phyloP scores from a whole-genome alignment of 1,284 basidiomycete genomes.

The Fistulinella staudtii region DNA sequence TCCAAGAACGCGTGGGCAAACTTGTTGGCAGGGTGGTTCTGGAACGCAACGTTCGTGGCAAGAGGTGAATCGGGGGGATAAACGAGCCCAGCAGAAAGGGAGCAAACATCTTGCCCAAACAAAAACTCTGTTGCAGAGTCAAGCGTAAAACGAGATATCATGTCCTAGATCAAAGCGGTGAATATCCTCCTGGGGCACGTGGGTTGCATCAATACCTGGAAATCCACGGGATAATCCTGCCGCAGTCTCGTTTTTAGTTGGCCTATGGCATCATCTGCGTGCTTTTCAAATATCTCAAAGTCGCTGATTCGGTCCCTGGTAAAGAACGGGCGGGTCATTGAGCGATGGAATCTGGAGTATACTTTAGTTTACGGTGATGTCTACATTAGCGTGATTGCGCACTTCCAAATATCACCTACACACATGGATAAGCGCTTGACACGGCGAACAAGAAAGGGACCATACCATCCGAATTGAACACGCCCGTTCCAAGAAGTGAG shows the following conservation, averaged over 20 bases:
- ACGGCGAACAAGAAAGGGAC: not conserved
- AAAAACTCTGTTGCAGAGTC: conserved; percentile 42
- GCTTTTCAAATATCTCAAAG: conserved; percentile 51
- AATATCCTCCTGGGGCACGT: not conserved
- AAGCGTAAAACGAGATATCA: conserved; percentile 39
- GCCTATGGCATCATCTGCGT: conserved; percentile 39
- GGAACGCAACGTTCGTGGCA: conserved; percentile 1
- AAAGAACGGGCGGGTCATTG: conserved; percentile 57
- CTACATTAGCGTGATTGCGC: not conserved
- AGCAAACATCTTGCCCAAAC: conserved; percentile 32
- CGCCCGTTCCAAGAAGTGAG: conserved; percentile 48
- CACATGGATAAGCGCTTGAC: not conserved
- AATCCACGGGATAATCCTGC: conserved; percentile 47
- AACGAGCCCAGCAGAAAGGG: conserved; percentile 29
- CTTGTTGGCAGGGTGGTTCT: conserved; percentile 29
- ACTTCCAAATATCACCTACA: conserved; percentile 55
- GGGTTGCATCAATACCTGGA: conserved; percentile 36
- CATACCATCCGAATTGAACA: conserved; percentile 58
- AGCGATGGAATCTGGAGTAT: conserved; percentile 46
- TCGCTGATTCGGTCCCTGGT: conserved; percentile 48
- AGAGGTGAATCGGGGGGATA: conserved; percentile 24
- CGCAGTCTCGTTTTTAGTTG: conserved; percentile 39
- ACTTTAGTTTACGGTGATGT: conserved; percentile 4
- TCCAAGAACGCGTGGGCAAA: conserved; percentile 32
- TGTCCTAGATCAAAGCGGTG: conserved; percentile 26